Base-by-base conservation (phyloP, 495 filamentous ascomycete genomes). In the Haplographium delicatum region DNA sequence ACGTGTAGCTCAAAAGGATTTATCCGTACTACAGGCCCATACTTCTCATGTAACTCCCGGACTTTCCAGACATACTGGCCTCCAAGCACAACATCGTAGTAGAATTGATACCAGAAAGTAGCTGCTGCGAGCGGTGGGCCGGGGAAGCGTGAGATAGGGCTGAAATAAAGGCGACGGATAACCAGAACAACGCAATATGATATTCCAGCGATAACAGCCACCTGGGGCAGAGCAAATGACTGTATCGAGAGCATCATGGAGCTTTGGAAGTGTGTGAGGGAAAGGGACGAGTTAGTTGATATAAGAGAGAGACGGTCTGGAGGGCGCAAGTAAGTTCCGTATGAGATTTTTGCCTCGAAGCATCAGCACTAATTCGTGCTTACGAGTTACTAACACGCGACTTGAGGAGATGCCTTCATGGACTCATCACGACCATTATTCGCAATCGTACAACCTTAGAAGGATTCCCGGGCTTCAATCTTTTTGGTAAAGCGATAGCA, bases 1-100 rank as follows among this genome's bases (percentile, higher is more conserved):
- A 82, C 65, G 48, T 79, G 76, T 0, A 84, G 33, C 46, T 83
- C 79, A 39, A 70, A 56, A 0, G 82, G 79, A 40, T 62, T 75
- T 60, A 84, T 80, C 13, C 80, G 72, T 6, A 83, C 64, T 42
- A 84, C 80, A 4, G 80, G 79, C 19, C 51, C 78, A 47, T 68
- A 66, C 52, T 58, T 55, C 31, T 57, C 35, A 20, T 66, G 65
- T 44, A 66, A 51, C 38, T 65, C 56, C 20, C 57, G 44, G 5
- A 64, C 47, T 22, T 61, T 56, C 33, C 38, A 59, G 18, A 50
- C 37, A 34, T 64, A 67, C 31, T 62, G 47, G 4, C 59, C 57
- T 15, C 50, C 27, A 13, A 38, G 25, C 5, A 44, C 24, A 8
- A 51, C 44, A 26, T 61, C 50, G 27, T 50, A 57, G 58, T 61